Evolutionary conservation across 1,139 yeast species (phyloP), one percentile per base, ranked within the genome.

Genomic region (Zygosaccharomyces sapae): DNA sequence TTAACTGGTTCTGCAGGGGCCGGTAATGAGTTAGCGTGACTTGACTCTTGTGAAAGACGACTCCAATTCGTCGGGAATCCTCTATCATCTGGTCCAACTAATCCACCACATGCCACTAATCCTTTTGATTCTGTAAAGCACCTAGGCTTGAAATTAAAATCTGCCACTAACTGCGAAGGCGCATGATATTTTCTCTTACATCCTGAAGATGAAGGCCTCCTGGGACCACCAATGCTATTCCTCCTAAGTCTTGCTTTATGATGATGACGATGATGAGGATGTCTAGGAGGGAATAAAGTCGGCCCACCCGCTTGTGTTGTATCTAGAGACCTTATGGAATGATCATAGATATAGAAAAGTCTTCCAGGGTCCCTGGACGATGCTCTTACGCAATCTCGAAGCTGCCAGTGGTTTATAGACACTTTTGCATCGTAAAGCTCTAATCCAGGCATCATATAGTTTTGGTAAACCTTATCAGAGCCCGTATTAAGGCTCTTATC

Each of bases 331-430:
- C 74, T 72, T 24, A 81, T 70, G 20, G 69, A 58, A 48, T 72
- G 72, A 41, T 76, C 76, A 48, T 70, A 69, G 1, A 83, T 80
- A 56, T 77, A 80, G 33, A 75, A 65, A 10, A 80, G 67, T 43
- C 74, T 72, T 43, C 70, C 67, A 18, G 70, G 67, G 24, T 64
- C 58, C 8, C 47, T 46, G 0, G 76, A 65, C 0, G 74, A 69
- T 16, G 72, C 70, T 47, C 83, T 80, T 20, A 88, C 70, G 58
- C 89, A 73, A 61, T 89, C 95, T 42, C 95, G 73, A 37, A 89
- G 71, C 64, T 89, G 97, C 96, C 96, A 89, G 70, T 89, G 97
- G 53, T 82, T 80, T 38, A 61, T 64, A 4, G 68, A 58, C 4
- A 66, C 63, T 41, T 58, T 58, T 0, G 65, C 60, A 53, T 62